Base-by-base conservation (phyloP, 169 alveolate genomes). In the Cryptosporidium sp. region DNA sequence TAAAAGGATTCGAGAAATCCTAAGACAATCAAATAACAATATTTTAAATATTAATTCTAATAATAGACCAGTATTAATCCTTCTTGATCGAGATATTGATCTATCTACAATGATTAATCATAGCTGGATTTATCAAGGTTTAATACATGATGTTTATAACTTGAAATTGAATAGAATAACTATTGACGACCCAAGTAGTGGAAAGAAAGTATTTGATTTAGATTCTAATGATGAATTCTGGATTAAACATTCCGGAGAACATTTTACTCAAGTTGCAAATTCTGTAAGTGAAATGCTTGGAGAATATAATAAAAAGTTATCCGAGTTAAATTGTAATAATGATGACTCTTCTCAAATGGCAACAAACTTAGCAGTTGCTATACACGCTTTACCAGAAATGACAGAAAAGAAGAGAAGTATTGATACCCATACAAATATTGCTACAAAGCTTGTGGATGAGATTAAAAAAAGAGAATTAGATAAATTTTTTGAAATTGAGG, bases 101-200 rank as follows among this genome's bases (percentile, higher is more conserved):
- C 93, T 95, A 68, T 84, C 94, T 48, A 72, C 95, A 33, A 95
- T 95, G 97, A 73, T 95, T n/a, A 96, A 94, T 70, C 97, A 95
- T 87, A 91, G 95, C 33, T 95, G 97, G 97, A 95, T 94, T 69
- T 95, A 95, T 80, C 97, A 95, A 70, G 97, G 97, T 7, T 85
- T 95, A 69, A 85, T 94, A 26, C 97, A 94, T 70, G 97, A 95
- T 68, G 48, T 93, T 10, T 95, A 93, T 62, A 95, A 94, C 72
- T 92, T 95, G 51, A 91, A 91, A 45, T 69, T 93, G 23, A 94
- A 95, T 91, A 95, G 95, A 73, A 93, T 95, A 18, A 91, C 91
- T 71, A 58, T 75, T 23, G 75, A 65, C 51, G 70, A 86, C 10
- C 23, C 51, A 18, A 75, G 29, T 35, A 68, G 39, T 3, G 62